Evolutionary conservation across 768 basidiomycete species (phyloP), one percentile per base, ranked within the genome.

Genomic region (Amanita rubescens): DNA sequence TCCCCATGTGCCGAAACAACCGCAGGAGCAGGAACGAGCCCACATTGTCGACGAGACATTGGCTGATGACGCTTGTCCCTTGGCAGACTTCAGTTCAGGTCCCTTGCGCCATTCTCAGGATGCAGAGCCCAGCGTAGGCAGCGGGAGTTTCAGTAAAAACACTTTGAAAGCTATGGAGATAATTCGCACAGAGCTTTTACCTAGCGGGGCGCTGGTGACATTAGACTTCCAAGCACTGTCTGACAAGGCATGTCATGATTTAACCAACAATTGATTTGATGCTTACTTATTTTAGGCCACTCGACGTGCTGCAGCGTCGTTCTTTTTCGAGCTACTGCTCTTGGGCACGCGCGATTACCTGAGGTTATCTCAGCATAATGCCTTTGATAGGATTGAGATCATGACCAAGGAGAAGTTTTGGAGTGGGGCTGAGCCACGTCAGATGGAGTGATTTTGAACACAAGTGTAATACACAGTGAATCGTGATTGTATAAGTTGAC

Each of bases 261-360:
- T 22, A 14, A 15, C 22, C 44, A 22, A 51, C 11, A 34, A 20
- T 10, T 45, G 15, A 25, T 47, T 14, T 55, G 42, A 49, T 52
- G 37, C 58, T 12, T 47, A 8, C 35, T 47, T 33, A 47, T 46
- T 30, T 12, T 60, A 94, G 90, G 87, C 93, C 11, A 88, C 91
- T 9, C 85, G 90, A 44, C 83, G 92, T 38, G 96, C 94, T 11
- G 93, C 95, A 1, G 83, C 95, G 1, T 85, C 92, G 1, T 97
- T 99, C 75, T 99, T 99, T 77, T 99, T 99, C 65, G 96, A 99
- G 68, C 70, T 97, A 32, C 84, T 99, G 25, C 92, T 98, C 1
- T 81, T 99, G 1, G 86, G 92, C 9, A 97, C 95, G 3, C 85
- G 90, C 32, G 94, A 97, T 66, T 93, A 89, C 64, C 74, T 99